Conservation (phyloP, 169 alveolate genomes). For the Plasmodium knowlesi region DNA sequence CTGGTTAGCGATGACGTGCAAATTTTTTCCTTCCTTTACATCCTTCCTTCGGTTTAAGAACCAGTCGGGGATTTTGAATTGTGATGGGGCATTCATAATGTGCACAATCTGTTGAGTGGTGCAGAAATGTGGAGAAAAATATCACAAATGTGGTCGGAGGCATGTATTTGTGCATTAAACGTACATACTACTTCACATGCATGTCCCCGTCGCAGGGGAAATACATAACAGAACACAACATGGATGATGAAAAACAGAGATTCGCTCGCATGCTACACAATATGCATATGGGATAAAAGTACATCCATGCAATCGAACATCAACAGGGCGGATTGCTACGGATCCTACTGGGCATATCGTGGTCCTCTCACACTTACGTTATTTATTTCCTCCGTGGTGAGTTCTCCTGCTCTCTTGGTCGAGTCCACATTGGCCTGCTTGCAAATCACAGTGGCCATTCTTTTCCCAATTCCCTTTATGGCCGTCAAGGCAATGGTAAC, state of each 20-base stretch:
- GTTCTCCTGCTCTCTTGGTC: conserved; percentile 98
- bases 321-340: not conserved
- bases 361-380: conserved; percentile 81
- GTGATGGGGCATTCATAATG: conserved; percentile 93
- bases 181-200: not conserved
- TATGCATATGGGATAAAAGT: not conserved
- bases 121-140: not conserved
- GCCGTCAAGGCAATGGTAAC: conserved; percentile 97
- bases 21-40: conserved; percentile 94
- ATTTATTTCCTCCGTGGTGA: conserved; percentile 95
- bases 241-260: too few relatives aligned
- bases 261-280: not conserved
- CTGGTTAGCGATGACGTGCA: conserved; percentile 95
- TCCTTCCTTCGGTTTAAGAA: conserved; percentile 98
- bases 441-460: conserved; percentile 97
- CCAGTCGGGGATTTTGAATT: conserved; percentile 98
- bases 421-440: conserved; percentile 98
- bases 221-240: not conserved
- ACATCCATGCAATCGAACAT: not conserved
- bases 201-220: not conserved
- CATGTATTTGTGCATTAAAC: not conserved
- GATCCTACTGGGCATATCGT: not conserved
- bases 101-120: conserved; percentile 84
- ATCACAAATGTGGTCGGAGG: not conserved
- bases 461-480: conserved; percentile 98